Base-by-base conservation (phyloP, 2,329 filamentous ascomycete species). In the Nectriaceae sp. region DNA sequence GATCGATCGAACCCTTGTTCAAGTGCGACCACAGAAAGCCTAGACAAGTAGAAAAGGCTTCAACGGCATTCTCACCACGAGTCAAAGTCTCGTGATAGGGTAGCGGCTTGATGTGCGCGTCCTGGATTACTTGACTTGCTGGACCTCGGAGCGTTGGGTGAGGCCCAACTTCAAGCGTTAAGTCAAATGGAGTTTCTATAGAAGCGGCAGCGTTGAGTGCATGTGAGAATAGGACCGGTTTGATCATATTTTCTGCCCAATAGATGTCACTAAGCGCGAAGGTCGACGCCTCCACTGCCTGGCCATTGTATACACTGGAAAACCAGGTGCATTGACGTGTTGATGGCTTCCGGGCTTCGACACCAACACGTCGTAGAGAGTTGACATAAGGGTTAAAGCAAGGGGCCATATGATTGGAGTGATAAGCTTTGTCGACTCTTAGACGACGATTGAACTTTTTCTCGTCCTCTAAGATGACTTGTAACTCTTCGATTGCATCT, bases 361-460 rank as follows among this genome's bases (percentile, higher is more conserved):
- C n/a, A n/a, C n/a, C n/a, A n/a, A n/a, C n/a, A n/a, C n/a, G n/a
- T n/a, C n/a, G n/a, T n/a, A n/a, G n/a, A n/a, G n/a, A n/a, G n/a
- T n/a, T n/a, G n/a, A n/a, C n/a, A n/a, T n/a, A n/a, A n/a, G n/a
- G n/a, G n/a, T 8, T 8, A 31, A 31, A 31, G 26, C 15, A 31
- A 8, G 8, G 26, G 26, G 26, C 26, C 78, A 82, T 81, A 53
- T 74, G 69, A 18, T 66, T 64, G 1, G 74, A 75, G 22, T 67
- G 68, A 3, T 75, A 76, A 0, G 73, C 74, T 4, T 48, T 68
- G 44, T 72, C 67, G 3, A 73, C 69, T 16, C 64, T 59, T 0
- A 77, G 57, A 1, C 49, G 5, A 8, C 37, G 16, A n/a, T 21
- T 10, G 19, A 39, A 39, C 5, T 8, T 18, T 8, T 10, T 5